These are phyloP conservation scores for Haematococcus sp. DNA, from an alignment of 139 green algal species.

Conservation along the genomic window DNA sequence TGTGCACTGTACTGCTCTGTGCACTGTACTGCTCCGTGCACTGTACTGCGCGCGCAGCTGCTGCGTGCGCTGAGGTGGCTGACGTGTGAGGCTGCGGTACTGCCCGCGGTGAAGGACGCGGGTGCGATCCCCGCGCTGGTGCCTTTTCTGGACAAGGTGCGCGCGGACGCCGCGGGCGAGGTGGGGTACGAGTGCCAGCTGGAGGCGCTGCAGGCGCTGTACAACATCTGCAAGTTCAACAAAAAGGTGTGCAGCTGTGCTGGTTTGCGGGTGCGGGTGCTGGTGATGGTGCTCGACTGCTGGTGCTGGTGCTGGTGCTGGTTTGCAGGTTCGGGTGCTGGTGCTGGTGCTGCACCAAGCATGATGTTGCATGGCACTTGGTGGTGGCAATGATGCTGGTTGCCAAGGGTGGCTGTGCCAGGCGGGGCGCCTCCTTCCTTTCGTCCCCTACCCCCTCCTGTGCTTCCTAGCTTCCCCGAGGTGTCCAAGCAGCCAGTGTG, in stretches of 20 bases:
- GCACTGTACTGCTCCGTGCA: neutral
- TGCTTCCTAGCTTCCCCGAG: too few relatives aligned
- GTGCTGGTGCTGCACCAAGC: neutral
- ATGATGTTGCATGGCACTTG: neutral
- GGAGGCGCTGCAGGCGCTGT: conserved; percentile 68
- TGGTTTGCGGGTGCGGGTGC: neutral
- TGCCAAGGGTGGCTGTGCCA: too few relatives aligned
- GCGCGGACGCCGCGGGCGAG: neutral
- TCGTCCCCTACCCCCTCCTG: too few relatives aligned
- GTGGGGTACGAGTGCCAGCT: conserved; percentile 37
- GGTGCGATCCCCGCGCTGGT: conserved; percentile 53
- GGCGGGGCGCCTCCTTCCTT: too few relatives aligned
- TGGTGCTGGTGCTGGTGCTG: neutral
- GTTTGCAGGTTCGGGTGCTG: neutral
- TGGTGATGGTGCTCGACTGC: too few relatives aligned
- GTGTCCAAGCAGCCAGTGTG: too few relatives aligned
- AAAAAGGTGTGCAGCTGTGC: conserved; percentile 29
- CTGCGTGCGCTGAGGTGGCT: conserved; percentile 51
- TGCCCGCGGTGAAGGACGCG: conserved; percentile 52
- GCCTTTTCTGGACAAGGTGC: conserved; percentile 44
- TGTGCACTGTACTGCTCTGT: too few relatives aligned
- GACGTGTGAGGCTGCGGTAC: conserved; percentile 33
- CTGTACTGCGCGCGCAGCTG: conserved; percentile 13
- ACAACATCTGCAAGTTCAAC: conserved; percentile 82
- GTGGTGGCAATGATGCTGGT: too few relatives aligned